These are phyloP conservation scores for Pythium apleroticum DNA, from an alignment of 352 stramenopile species.

Conservation along the genomic window DNA sequence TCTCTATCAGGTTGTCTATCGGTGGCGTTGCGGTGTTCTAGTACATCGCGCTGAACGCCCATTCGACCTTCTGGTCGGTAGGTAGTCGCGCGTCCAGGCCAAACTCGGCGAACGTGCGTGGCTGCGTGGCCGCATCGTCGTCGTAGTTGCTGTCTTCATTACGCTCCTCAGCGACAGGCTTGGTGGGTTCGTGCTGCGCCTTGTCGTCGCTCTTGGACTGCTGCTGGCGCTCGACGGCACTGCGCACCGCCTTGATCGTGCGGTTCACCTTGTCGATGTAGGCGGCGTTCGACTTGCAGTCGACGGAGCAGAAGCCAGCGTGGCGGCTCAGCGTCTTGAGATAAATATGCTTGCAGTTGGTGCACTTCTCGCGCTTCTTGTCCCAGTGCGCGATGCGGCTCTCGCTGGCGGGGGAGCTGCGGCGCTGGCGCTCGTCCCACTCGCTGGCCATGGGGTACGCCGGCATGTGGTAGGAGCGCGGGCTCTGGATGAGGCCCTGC, in stretches of 20 bases:
- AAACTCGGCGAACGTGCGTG: conserved; percentile 77
- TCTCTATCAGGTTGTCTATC: conserved; percentile 17
- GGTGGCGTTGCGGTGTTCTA: conserved; percentile 29
- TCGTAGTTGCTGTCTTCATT: conserved; percentile 18
- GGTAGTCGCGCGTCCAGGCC: conserved; percentile 63
- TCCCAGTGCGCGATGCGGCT: conserved; percentile 76
- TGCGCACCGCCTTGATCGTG: conserved; percentile 77
- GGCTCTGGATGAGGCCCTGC: conserved; percentile 22
- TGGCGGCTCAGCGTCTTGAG: conserved; percentile 82
- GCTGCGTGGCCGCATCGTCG: neutral
- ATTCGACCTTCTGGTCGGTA: conserved; percentile 62
- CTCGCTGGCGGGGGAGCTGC: neutral
- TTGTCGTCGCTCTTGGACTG: conserved; percentile 29
- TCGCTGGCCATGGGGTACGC: conserved; percentile 31
- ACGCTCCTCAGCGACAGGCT: conserved; percentile 16
- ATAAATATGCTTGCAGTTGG: conserved; percentile 85
- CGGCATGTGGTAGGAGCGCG: conserved; percentile 31
- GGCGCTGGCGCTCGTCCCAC: conserved; percentile 30
- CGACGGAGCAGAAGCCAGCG: conserved; percentile 79
- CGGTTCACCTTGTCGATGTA: conserved; percentile 85
- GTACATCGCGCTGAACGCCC: conserved; percentile 79
- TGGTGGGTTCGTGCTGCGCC: conserved; percentile 9
- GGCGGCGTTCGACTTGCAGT: conserved; percentile 86
- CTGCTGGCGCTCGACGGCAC: conserved; percentile 54
- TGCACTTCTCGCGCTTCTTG: conserved; percentile 84